phyloP scores from a whole-genome alignment of 495 filamentous ascomycete species.

The Hypoxylon fragiforme region DNA sequence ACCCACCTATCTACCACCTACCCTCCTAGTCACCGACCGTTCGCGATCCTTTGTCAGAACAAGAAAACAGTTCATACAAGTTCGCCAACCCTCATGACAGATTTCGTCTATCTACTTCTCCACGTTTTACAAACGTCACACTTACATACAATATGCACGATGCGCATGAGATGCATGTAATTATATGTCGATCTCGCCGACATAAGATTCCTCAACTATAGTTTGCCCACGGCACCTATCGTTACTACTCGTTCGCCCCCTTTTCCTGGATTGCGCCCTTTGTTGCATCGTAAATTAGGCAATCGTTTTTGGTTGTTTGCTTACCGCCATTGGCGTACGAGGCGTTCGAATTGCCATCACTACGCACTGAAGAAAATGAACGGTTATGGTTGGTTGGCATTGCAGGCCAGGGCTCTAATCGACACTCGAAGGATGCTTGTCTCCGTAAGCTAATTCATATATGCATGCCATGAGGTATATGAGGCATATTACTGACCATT shows the following conservation, averaged over 20 bases:
- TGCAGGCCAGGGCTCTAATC: constrained; percentile 1
- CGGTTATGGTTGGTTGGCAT: no score
- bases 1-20: no score
- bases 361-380: neutral
- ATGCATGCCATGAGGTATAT: constrained; percentile 19
- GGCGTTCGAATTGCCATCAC: neutral
- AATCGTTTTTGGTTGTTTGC: constrained; percentile 4
- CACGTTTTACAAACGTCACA: constrained; percentile 34
- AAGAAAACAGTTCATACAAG: constrained; percentile 5
- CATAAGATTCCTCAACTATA: constrained; percentile 8
- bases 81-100: constrained; percentile 20
- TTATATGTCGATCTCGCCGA: constrained; percentile 29
- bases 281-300: constrained; percentile 18
- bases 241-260: neutral
- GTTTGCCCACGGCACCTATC: neutral
- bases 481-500: no score
- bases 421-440: neutral
- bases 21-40: constrained; percentile 20
- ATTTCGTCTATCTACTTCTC: constrained; percentile 34
- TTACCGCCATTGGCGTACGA: constrained; percentile 24
- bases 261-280: neutral
- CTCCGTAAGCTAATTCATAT: neutral
- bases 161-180: constrained; percentile 33
- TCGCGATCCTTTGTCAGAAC: neutral
- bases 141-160: constrained; percentile 34